A percentile compares a stretch with the other conserved stretches of the same genome.
Conservation (phyloP, 176 grass and related monocot species). For the Neostapfia colusana region DNA sequence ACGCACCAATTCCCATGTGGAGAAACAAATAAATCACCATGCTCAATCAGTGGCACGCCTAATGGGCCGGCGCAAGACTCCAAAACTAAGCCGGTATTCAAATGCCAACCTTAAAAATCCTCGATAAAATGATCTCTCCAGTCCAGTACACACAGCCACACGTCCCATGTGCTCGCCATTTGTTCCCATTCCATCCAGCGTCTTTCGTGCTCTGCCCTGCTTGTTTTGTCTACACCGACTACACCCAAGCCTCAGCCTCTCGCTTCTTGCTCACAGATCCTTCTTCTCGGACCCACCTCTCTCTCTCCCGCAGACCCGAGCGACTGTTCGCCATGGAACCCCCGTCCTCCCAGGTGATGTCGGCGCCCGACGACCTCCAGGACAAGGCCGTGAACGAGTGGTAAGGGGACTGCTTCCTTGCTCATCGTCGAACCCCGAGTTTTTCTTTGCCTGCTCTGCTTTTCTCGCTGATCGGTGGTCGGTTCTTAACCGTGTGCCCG, state of each 20-base stretch:
- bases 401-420: constrained; percentile 18
- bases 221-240: background rate
- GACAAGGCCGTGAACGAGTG: constrained; percentile 61
- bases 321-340: constrained; percentile 44
- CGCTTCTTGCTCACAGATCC: too few relatives aligned
- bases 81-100: background rate
- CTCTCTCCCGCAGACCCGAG: background rate
- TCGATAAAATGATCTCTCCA: background rate
- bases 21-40: background rate
- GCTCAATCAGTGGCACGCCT: background rate
- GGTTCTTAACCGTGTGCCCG: background rate
- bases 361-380: constrained; percentile 44
- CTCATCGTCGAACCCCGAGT: background rate
- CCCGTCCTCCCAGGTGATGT: constrained; percentile 57
- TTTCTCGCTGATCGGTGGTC: background rate
- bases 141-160: background rate
- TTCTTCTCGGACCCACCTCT: background rate
- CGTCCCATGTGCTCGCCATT: constrained; percentile 19
- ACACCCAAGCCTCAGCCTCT: background rate
- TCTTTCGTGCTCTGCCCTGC: background rate
- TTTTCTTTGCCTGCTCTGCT: background rate
- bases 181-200: constrained; percentile 20
- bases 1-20: background rate
- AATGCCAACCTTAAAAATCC: background rate
- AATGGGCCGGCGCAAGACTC: constrained; percentile 15